Percentiles rank a stretch among this genome's conserved stretches.
Evolutionary conservation across 768 basidiomycete genomes (phyloP).

Genomic region (Suillus tomentosus): DNA sequence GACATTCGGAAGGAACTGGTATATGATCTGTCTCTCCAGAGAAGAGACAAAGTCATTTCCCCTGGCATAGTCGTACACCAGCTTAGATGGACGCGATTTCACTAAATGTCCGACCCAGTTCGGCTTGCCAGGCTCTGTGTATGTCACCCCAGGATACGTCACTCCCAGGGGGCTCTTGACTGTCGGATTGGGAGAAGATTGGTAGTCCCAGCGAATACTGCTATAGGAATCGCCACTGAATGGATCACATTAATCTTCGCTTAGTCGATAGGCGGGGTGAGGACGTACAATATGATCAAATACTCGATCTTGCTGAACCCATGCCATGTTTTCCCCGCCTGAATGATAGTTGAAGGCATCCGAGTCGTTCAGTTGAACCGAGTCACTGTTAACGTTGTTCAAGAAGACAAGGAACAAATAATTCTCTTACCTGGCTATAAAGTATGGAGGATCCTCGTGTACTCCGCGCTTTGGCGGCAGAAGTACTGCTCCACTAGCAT

Average conservation of each 20-base stretch:
- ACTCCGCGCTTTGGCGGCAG: background rate
- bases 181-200: constrained; percentile 33
- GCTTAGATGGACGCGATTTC: constrained; percentile 39
- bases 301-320: constrained; percentile 43
- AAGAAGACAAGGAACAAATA: background rate
- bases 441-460: constrained; percentile 4
- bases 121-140: constrained; percentile 42
- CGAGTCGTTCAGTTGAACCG: background rate
- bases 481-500: constrained; percentile 7
- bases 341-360: constrained; percentile 16
- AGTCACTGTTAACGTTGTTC: background rate
- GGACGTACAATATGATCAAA: constrained; percentile 56
- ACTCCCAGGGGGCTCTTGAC: constrained; percentile 49
- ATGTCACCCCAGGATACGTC: constrained; percentile 48
- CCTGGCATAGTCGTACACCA: constrained; percentile 60
- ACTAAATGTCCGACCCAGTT: constrained; percentile 70
- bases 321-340: constrained; percentile 38
- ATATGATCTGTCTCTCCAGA: constrained; percentile 42
- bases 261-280: background rate
- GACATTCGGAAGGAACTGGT: constrained; percentile 41
- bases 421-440: background rate
- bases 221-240: constrained; percentile 67
- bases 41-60: constrained; percentile 52
- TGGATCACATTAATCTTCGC: background rate
- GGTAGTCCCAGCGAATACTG: constrained; percentile 20